phyloP scores from a whole-genome alignment of 345 rosid genomes.

The Hibiscus syriacus region DNA sequence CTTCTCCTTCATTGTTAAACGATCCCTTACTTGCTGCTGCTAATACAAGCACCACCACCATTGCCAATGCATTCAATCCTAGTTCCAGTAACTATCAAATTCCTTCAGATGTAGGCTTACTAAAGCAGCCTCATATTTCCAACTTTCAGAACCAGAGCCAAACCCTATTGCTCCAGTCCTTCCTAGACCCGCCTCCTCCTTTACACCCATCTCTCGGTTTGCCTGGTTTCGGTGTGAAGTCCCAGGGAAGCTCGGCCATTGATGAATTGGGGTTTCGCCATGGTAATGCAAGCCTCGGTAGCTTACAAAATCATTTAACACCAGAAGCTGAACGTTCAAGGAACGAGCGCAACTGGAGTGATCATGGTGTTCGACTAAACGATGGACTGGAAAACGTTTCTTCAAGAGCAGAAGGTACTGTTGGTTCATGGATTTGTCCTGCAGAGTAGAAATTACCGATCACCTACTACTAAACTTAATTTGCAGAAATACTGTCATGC shows the following conservation, averaged over 20 bases:
- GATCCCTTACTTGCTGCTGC: not conserved
- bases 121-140: conserved; percentile 20
- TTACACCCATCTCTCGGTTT: conserved; percentile 18
- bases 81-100: conserved; percentile 29
- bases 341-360: too few relatives aligned
- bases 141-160: conserved; percentile 28
- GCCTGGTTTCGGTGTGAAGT: conserved; percentile 19
- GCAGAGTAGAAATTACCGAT: conserved; percentile 29
- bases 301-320: not conserved
- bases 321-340: too few relatives aligned
- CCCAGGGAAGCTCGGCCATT: conserved; percentile 15
- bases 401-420: conserved; percentile 38
- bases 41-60: not conserved
- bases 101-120: conserved; percentile 29
- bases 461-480: not conserved
- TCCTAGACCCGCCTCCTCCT: conserved; percentile 23
- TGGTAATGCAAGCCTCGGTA: conserved; percentile 16
- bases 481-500: not conserved
- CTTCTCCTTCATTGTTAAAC: not conserved
- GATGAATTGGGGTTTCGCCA: conserved; percentile 33
- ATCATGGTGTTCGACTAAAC: not conserved
- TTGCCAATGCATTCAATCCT: conserved; percentile 18
- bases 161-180: conserved; percentile 27
- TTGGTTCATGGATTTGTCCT: conserved; percentile 77
- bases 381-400: conserved; percentile 37